Percentiles rank a stretch among this genome's conserved stretches.
These are phyloP conservation scores for Candida schatavii DNA, from an alignment of 805 yeast species.

Conservation along the genomic window DNA sequence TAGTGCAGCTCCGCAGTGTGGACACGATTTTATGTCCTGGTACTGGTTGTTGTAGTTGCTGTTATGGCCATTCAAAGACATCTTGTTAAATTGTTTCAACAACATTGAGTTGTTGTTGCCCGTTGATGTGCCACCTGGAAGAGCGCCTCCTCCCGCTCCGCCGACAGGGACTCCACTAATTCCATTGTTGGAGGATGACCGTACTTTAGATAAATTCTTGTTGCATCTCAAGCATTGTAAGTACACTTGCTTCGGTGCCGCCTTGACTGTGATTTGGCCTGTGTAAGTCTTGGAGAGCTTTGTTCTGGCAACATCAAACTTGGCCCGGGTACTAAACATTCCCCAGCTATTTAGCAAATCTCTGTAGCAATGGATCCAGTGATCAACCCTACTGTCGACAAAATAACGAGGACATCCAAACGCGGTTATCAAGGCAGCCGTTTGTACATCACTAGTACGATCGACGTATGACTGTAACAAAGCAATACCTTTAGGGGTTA, in stretches of 20 bases:
- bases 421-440: slow-evolving; percentile 77
- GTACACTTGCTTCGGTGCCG: slow-evolving; percentile 70
- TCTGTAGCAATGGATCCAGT: slow-evolving; percentile 76
- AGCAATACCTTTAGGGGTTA: slow-evolving; percentile 80
- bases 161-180: slow-evolving; percentile 1
- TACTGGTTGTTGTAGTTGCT: slow-evolving; percentile 8
- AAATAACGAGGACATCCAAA: slow-evolving; percentile 85
- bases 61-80: slow-evolving; percentile 14
- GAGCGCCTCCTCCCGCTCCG: slow-evolving; percentile 4
- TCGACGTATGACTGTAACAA: slow-evolving; percentile 84
- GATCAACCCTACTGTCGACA: slow-evolving; percentile 64
- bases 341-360: slow-evolving; percentile 75
- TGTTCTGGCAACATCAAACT: slow-evolving; percentile 77
- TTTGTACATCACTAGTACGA: slow-evolving; percentile 86
- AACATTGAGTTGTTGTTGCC: slow-evolving; percentile 8
- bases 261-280: slow-evolving; percentile 46
- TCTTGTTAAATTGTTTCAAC: slow-evolving; percentile 35
- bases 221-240: slow-evolving; percentile 83
- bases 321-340: slow-evolving; percentile 73
- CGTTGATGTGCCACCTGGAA: slow-evolving; percentile 6
- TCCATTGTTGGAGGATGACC: slow-evolving; percentile 11
- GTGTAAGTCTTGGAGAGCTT: slow-evolving; percentile 53
- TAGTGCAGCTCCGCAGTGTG: slow-evolving; percentile 81
- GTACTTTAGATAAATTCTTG: slow-evolving; percentile 54
- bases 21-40: slow-evolving; percentile 48